A percentile compares a stretch with the other conserved stretches of the same genome.
These are phyloP conservation scores for Pneumocystis jirovecii DNA, from an alignment of 1,139 yeast genomes.

Conservation along the genomic window DNA sequence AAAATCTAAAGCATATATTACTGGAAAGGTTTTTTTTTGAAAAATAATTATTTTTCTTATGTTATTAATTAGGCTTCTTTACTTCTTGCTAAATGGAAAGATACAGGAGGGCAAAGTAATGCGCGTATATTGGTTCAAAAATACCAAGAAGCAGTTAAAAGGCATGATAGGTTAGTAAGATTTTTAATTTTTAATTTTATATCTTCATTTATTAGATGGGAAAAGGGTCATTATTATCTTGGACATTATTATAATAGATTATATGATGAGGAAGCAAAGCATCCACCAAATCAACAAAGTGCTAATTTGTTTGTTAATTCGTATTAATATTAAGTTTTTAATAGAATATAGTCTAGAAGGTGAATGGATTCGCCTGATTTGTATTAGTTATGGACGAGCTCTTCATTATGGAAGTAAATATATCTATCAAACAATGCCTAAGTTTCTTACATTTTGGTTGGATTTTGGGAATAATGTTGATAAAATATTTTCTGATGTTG, in stretches of 20 bases:
- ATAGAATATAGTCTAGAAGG: constrained; percentile 32
- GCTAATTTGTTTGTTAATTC: constrained; percentile 17
- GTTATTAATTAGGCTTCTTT: constrained; percentile 34
- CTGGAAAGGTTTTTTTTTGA: neutral
- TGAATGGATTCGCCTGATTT: constrained; percentile 48
- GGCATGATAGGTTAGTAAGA: neutral
- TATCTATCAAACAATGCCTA: constrained; percentile 76
- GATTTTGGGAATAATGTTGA: constrained; percentile 43
- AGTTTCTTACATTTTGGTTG: constrained; percentile 78
- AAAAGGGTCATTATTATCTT: constrained; percentile 62
- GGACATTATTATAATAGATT: constrained; percentile 71
- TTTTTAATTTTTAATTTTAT: neutral
- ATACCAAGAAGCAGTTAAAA: constrained; percentile 42
- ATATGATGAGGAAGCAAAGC: constrained; percentile 42
- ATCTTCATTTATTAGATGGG: constrained; percentile 45
- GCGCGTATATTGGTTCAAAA: constrained; percentile 58
- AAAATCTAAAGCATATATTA: constrained; percentile 1
- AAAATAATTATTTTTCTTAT: neutral
- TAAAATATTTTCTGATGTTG: neutral
- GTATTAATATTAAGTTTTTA: neutral
- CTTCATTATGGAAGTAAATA: constrained; percentile 54
- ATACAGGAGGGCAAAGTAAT: constrained; percentile 69
- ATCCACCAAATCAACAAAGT: constrained; percentile 26
- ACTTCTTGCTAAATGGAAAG: constrained; percentile 80
- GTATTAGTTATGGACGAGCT: constrained; percentile 50